A percentile compares a stretch with the other conserved stretches of the same genome.
phyloP scores from a whole-genome alignment of 306 rosid genomes.

The Cicer bijugum region DNA sequence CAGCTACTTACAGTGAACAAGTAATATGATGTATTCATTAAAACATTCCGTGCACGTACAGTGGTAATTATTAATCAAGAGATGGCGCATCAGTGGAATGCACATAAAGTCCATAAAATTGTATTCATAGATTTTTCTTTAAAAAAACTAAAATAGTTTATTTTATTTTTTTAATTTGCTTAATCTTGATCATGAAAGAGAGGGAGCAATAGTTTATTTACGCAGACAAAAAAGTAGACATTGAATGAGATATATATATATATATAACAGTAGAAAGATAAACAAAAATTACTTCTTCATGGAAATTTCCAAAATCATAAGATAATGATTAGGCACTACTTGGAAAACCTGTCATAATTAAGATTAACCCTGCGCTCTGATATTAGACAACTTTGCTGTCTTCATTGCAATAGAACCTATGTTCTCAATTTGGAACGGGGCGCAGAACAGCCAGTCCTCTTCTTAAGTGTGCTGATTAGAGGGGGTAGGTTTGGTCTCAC shows the following conservation, averaged over 20 bases:
- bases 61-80: constrained; percentile 5
- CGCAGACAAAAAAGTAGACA: not conserved
- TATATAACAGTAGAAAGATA: constrained; percentile 9
- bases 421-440: not conserved
- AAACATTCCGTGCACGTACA: constrained; percentile 18
- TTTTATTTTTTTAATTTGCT: not conserved
- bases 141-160: not conserved
- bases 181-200: constrained; percentile 15
- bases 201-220: not conserved
- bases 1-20: not conserved
- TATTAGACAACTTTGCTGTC: not conserved
- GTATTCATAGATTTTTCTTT: not conserved
- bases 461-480: not conserved
- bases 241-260: constrained; percentile 13
- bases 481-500: not conserved
- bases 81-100: constrained; percentile 13
- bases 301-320: not conserved
- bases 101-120: constrained; percentile 16
- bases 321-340: not conserved
- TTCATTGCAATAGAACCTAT: not conserved
- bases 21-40: not conserved
- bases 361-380: not conserved
- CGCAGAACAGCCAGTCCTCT: not conserved
- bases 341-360: not conserved
- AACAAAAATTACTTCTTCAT: not conserved